Evolutionary conservation across 495 filamentous ascomycete species (phyloP), one percentile per base, ranked within the genome.

Genomic region (Articulospora tetracladia): DNA sequence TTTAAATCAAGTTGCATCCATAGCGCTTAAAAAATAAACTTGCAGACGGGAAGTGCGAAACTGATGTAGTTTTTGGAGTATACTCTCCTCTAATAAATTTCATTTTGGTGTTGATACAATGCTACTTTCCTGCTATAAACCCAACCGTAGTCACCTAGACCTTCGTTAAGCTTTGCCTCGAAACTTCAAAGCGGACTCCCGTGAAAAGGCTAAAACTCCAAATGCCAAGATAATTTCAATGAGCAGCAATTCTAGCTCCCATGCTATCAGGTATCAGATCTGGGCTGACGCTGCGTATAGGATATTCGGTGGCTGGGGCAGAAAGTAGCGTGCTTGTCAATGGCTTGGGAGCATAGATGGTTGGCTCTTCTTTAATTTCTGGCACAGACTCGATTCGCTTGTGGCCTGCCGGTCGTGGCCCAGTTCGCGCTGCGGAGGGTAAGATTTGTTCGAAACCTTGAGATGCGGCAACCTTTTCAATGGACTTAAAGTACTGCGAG

Each of bases 211-310:
- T 3, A 19, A 44, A 32, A 32, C 30, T 32, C 30, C 4, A 32
- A 32, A 32, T 32, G 30, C 10, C 8, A 44, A 19, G 39, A n/a
- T 44, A 44, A 3, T 17, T 30, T 24, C 30, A 68, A 48, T 59
- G 52, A 56, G 59, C 66, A 46, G 50, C 50, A 56, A 68, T 68
- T 41, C 66, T 53, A 22, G 59, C 58, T 4, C 81, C 84, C 86
- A 89, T 90, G 48, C 84, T 82, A 64, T 88, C 86, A 0, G 84
- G 85, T 0, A 86, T 77, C 46, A 88, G 68, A 56, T 89, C 86
- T 1, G 75, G 76, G 12, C 77, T 80, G 12, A 73, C 70, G 11
- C 77, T 77, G 26, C 77, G 70, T 39, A 79, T 50, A 12, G 74
- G 77, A 56, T 78, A 81, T 64, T 81, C 77, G 1, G 74, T 69